Conservation (phyloP, 2,329 filamentous ascomycete species). For the Penicillium sp. region DNA sequence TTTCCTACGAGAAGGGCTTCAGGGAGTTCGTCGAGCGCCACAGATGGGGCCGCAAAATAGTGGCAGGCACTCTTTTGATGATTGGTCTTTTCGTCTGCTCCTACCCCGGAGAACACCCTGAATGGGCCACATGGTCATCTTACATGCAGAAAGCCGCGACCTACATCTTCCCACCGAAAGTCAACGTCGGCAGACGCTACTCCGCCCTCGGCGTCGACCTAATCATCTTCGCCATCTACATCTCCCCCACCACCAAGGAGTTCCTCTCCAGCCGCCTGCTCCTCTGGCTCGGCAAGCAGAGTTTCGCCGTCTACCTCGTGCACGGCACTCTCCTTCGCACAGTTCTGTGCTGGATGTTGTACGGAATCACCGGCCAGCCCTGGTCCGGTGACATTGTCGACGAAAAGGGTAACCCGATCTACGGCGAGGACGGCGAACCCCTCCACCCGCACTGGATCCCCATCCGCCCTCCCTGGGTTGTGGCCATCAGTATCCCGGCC, state of each 20-base stretch:
- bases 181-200: constrained; percentile 46
- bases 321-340: constrained; percentile 54
- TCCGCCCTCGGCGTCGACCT: constrained; percentile 50
- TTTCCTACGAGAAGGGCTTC: constrained; percentile 47
- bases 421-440: constrained; percentile 39
- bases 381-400: constrained; percentile 32
- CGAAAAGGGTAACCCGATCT: constrained; percentile 16
- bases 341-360: constrained; percentile 52
- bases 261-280: constrained; percentile 50
- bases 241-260: constrained; percentile 50
- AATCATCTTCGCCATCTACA: constrained; percentile 49
- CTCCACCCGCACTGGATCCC: constrained; percentile 45
- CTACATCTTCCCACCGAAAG: constrained; percentile 47
- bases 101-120: constrained; percentile 51
- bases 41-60: constrained; percentile 38
- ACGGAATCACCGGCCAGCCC: constrained; percentile 48
- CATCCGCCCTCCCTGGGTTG: constrained; percentile 39
- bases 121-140: constrained; percentile 50
- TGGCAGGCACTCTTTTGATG: constrained; percentile 39
- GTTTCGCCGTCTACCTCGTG: constrained; percentile 54
- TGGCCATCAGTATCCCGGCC: constrained; percentile 44
- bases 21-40: constrained; percentile 47
- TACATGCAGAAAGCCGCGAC: constrained; percentile 41
- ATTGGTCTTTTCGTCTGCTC: constrained; percentile 49
- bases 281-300: constrained; percentile 54